phyloP scores from a whole-genome alignment of 202 grass and related monocot genomes.

The Digitaria exilis region DNA sequence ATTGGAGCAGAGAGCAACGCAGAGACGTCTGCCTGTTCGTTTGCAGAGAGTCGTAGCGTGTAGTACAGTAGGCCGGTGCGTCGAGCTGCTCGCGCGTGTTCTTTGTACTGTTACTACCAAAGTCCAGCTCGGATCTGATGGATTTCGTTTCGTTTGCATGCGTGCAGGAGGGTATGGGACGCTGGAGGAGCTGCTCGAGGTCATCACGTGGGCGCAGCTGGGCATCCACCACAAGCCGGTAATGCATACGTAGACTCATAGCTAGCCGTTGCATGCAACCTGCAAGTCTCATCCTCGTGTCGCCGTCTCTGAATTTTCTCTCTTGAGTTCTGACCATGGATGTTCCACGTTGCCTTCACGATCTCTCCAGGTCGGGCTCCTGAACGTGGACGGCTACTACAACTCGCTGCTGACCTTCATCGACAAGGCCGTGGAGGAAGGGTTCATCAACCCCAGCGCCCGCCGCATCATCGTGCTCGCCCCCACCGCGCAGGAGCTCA shows the following conservation, averaged over 20 bases:
- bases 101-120: neutral
- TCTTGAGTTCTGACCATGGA: no score
- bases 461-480: conserved; percentile 87
- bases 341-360: no score
- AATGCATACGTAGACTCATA: neutral
- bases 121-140: neutral
- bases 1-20: conserved; percentile 24
- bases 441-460: conserved; percentile 75
- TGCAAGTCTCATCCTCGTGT: neutral
- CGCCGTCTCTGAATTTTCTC: no score
- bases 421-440: conserved; percentile 94
- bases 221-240: conserved; percentile 95
- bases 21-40: neutral
- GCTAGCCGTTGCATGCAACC: neutral
- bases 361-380: conserved; percentile 65
- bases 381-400: conserved; percentile 95
- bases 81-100: neutral
- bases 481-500: conserved; percentile 68
- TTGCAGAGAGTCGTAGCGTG: neutral
- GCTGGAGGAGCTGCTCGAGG: conserved; percentile 91
- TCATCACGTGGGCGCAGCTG: conserved; percentile 93
- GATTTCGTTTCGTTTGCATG: no score
- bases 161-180: conserved; percentile 94
- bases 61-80: neutral
- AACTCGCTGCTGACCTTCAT: conserved; percentile 94